Percentiles rank a stretch among this genome's conserved stretches.
These are phyloP conservation scores for Warburgia ugandensis DNA, from an alignment of 164 flowering plant genomes.

Conservation along the genomic window DNA sequence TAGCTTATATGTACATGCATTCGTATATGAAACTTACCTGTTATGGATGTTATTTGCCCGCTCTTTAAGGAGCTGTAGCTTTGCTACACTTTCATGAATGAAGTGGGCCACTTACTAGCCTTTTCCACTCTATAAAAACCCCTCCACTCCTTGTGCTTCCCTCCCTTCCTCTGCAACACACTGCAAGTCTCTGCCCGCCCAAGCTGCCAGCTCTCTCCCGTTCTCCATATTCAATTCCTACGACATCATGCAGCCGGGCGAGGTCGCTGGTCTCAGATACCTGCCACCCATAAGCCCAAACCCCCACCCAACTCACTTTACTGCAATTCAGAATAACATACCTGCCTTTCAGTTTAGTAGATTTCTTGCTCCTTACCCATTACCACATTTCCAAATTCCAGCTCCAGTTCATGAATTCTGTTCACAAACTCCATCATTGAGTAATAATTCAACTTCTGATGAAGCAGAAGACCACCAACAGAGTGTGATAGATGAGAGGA, in stretches of 20 bases:
- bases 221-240: constrained; percentile 1
- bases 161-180: constrained; percentile 1
- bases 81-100: constrained; percentile 18
- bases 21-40: constrained; percentile 1
- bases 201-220: background rate
- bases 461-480: constrained; percentile 73
- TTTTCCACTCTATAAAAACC: constrained; percentile 37
- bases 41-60: constrained; percentile 19
- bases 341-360: constrained; percentile 22
- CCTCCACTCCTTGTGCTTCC: constrained; percentile 9
- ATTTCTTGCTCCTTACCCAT: constrained; percentile 22
- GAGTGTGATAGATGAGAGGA: constrained; percentile 66
- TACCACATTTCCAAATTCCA: constrained; percentile 15
- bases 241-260: constrained; percentile 29
- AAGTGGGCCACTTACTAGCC: constrained; percentile 31
- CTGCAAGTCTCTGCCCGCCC: constrained; percentile 7
- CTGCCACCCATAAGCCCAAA: constrained; percentile 24
- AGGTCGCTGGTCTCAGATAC: constrained; percentile 29
- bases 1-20: constrained; percentile 11
- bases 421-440: constrained; percentile 2
- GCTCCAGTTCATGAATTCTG: constrained; percentile 25
- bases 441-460: constrained; percentile 72
- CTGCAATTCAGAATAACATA: constrained; percentile 25
- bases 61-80: constrained; percentile 23
- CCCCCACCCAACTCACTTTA: constrained; percentile 20